A percentile compares a stretch with the other conserved stretches of the same genome.
Conservation (phyloP, 1,284 basidiomycete genomes). For the Trametes polyzona region DNA sequence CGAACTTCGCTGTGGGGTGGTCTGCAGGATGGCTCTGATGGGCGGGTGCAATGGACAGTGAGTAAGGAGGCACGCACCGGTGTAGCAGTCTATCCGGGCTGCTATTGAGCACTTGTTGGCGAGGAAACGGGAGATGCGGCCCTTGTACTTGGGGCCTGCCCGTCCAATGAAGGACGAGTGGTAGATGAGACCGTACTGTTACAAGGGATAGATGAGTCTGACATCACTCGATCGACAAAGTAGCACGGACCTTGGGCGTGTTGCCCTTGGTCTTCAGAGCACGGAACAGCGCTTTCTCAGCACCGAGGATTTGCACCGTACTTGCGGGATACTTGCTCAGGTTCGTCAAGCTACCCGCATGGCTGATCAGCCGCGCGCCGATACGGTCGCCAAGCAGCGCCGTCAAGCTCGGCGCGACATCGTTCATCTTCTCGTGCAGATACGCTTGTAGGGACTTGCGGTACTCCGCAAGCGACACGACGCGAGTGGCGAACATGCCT, state of each 20-base stretch:
- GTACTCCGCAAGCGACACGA: constrained; percentile 93
- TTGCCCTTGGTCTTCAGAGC: constrained; percentile 99
- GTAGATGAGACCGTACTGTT: constrained; percentile 91
- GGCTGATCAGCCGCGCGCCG: constrained; percentile 93
- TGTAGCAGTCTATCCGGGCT: constrained; percentile 96
- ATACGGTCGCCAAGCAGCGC: constrained; percentile 96
- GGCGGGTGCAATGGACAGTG: neutral
- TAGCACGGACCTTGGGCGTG: constrained; percentile 84
- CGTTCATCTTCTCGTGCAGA: constrained; percentile 97
- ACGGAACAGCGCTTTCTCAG: constrained; percentile 97
- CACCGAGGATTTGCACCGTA: constrained; percentile 97
- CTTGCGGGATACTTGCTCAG: constrained; percentile 98
- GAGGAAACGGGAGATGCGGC: constrained; percentile 95
- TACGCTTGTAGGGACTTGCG: constrained; percentile 91
- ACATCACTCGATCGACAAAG: neutral
- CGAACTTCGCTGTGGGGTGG: constrained; percentile 90
- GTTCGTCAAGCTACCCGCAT: constrained; percentile 97
- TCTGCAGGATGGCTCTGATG: constrained; percentile 47
- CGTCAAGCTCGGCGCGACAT: constrained; percentile 94
- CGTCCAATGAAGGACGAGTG: constrained; percentile 96
- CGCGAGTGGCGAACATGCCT: constrained; percentile 88
- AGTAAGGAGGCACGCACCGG: constrained; percentile 53
- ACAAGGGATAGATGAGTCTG: neutral
- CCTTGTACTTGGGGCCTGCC: constrained; percentile 95
- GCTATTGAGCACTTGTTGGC: constrained; percentile 99